Percentiles rank a stretch among this genome's conserved stretches.
Evolutionary conservation across 2,329 filamentous ascomycete genomes (phyloP).

Genomic region (Nemania diffusa): DNA sequence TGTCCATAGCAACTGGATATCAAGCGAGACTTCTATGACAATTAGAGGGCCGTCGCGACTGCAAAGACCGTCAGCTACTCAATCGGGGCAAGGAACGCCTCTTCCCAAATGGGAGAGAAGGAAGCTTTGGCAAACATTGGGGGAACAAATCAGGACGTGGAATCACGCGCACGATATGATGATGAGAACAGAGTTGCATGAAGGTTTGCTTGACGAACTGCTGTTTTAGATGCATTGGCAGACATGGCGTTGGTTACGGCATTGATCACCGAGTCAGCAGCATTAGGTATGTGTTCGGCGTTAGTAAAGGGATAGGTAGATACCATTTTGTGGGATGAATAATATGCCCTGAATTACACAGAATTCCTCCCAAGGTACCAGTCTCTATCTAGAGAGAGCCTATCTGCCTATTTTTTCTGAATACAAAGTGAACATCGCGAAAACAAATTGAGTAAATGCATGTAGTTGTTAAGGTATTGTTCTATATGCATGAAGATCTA

Average conservation of each 20-base stretch:
- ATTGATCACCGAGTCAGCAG: slow-evolving; percentile 1
- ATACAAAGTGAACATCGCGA: neutral
- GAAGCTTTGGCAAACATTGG: slow-evolving; percentile 35
- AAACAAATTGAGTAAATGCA: neutral
- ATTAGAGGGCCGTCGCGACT: slow-evolving; percentile 53
- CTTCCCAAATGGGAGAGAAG: slow-evolving; percentile 37
- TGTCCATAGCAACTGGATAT: slow-evolving; percentile 58
- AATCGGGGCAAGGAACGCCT: slow-evolving; percentile 52
- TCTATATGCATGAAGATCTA: too few species aligned
- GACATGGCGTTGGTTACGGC: slow-evolving; percentile 19
- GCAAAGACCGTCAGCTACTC: slow-evolving; percentile 47
- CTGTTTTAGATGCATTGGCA: slow-evolving; percentile 38
- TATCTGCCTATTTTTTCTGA: too few species aligned
- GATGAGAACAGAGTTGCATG: slow-evolving; percentile 24
- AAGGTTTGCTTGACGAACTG: slow-evolving; percentile 37
- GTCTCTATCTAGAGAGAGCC: too few species aligned
- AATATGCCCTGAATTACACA: neutral
- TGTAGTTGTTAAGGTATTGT: too few species aligned
- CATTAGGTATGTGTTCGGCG: slow-evolving; percentile 15
- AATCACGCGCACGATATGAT: slow-evolving; percentile 40
- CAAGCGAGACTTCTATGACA: slow-evolving; percentile 49
- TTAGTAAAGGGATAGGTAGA: neutral
- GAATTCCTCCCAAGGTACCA: neutral
- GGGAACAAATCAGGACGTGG: slow-evolving; percentile 42
- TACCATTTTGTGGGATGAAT: neutral